phyloP scores from a whole-genome alignment of 768 basidiomycete species.

The Paxillus involutus region DNA sequence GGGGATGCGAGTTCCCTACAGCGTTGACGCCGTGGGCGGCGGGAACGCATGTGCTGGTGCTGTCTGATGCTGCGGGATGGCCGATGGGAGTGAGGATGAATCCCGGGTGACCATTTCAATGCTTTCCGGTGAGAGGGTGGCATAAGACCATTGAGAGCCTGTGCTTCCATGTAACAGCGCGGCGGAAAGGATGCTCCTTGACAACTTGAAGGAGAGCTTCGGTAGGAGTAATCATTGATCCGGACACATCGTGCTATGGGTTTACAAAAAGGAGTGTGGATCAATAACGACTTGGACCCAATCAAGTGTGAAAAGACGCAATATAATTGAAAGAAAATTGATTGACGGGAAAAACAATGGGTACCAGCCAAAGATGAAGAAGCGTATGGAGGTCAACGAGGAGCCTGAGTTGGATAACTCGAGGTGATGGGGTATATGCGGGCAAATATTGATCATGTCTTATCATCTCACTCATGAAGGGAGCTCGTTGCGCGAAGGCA shows the following conservation, averaged over 20 bases:
- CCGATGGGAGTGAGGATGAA: no score
- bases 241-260: no score
- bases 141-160: constrained; percentile 27
- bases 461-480: constrained; percentile 12
- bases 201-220: constrained; percentile 32
- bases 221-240: constrained; percentile 23
- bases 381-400: constrained; percentile 21
- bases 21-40: no score
- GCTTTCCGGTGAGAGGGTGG: no score
- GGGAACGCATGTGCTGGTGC: no score
- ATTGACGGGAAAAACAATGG: constrained; percentile 3
- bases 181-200: constrained; percentile 22
- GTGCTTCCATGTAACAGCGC: constrained; percentile 21
- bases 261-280: not conserved
- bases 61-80: no score
- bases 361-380: constrained; percentile 17
- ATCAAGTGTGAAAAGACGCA: constrained; percentile 2
- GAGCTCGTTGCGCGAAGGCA: constrained; percentile 29
- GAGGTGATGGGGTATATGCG: constrained; percentile 9
- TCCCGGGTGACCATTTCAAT: no score
- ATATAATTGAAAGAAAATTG: not conserved
- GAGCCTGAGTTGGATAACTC: constrained; percentile 9
- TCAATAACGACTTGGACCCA: constrained; percentile 6
- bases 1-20: no score
- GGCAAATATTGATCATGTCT: not conserved